Evolutionary conservation across 192 early-diverging fungal species (phyloP).

Genomic region (Gryganskiella cystojenkinii): DNA sequence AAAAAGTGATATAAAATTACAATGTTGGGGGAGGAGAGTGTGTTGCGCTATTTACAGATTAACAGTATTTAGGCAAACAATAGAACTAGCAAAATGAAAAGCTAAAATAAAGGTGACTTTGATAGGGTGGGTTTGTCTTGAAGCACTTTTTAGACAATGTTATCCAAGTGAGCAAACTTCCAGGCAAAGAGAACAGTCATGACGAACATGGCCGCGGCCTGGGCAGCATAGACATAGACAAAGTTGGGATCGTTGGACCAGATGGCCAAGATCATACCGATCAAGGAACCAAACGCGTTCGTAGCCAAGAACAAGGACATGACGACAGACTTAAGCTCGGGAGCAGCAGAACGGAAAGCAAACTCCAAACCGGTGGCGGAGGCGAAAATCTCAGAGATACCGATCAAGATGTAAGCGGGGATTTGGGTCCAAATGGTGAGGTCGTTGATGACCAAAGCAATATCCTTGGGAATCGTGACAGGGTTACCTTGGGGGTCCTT

Average conservation of each 20-base stretch:
- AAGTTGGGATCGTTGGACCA: conserved; percentile 66
- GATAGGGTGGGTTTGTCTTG: background rate
- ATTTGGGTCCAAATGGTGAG: conserved; percentile 66
- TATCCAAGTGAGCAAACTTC: conserved; percentile 67
- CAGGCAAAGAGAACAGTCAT: conserved; percentile 61
- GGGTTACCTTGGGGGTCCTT: conserved; percentile 41
- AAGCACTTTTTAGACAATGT: conserved; percentile 30
- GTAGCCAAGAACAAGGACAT: conserved; percentile 74
- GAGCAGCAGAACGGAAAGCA: conserved; percentile 68
- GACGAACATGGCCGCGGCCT: conserved; percentile 54
- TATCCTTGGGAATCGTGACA: conserved; percentile 10
- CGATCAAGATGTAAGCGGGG: conserved; percentile 67
- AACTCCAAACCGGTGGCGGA: conserved; percentile 75
- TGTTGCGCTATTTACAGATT: conserved; percentile 20
- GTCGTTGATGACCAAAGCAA: conserved; percentile 53
- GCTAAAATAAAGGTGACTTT: background rate
- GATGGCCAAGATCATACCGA: conserved; percentile 69
- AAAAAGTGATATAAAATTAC: conserved; percentile 13
- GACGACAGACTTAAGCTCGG: conserved; percentile 71
- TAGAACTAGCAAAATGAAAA: background rate
- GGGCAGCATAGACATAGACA: conserved; percentile 67
- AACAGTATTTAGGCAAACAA: background rate
- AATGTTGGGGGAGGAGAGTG: background rate
- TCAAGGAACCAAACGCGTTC: conserved; percentile 67
- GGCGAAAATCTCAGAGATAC: conserved; percentile 69